phyloP scores from a whole-genome alignment of 2,329 filamentous ascomycete genomes.

The Neonectria sp. region DNA sequence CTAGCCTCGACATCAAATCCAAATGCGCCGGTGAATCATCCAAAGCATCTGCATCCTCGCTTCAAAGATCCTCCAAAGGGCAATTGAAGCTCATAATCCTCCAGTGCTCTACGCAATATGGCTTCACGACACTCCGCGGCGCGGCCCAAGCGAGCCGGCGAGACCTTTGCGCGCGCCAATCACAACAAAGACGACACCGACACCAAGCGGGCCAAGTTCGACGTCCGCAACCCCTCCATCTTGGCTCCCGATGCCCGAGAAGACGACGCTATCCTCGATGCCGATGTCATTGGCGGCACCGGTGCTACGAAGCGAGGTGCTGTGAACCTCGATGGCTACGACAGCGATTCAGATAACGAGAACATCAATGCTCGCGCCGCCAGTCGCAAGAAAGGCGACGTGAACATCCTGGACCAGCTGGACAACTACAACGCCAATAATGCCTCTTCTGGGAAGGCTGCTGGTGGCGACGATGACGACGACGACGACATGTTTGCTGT shows the following conservation, averaged over 20 bases:
- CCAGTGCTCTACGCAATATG: conserved; percentile 54
- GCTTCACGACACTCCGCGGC: conserved; percentile 74
- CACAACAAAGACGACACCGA: conserved; percentile 69
- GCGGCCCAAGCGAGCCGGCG: conserved; percentile 86
- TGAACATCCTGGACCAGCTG: conserved; percentile 66
- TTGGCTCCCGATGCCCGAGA: conserved; percentile 86
- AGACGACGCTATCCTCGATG: conserved; percentile 82
- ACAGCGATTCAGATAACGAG: conserved; percentile 93
- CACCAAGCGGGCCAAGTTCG: conserved; percentile 89
- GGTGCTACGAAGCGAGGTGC: conserved; percentile 90
- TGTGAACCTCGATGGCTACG: conserved; percentile 97
- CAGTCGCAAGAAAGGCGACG: conserved; percentile 66
- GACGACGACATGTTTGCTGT: conserved; percentile 82
- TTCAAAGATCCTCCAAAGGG: not conserved
- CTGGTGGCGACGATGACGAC: conserved; percentile 73
- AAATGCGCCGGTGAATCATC: conserved; percentile 28
- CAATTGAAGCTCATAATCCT: not conserved
- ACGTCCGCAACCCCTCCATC: conserved; percentile 93
- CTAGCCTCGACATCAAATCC: conserved; percentile 28
- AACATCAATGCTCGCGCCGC: conserved; percentile 85
- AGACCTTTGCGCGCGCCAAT: conserved; percentile 84
- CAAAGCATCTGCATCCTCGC: not conserved
- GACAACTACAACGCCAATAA: conserved; percentile 68
- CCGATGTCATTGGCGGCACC: conserved; percentile 90
- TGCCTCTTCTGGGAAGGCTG: conserved; percentile 58